These are phyloP conservation scores for Coniophora puteana DNA, from an alignment of 1,284 basidiomycete genomes.

Conservation along the genomic window DNA sequence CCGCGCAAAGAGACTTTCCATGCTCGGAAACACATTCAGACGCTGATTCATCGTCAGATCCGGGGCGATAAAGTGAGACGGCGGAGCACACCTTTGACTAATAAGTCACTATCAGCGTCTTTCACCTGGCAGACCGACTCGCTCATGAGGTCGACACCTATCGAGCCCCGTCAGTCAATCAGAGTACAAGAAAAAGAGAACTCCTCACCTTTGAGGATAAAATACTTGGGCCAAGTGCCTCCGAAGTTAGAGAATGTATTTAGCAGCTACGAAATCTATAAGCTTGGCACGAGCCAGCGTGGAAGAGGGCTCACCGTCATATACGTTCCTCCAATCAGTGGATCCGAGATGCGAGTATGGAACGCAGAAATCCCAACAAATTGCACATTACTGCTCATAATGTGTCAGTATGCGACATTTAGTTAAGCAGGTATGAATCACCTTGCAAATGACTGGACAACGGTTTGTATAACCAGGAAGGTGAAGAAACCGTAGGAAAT, in stretches of 20 bases:
- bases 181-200: conserved; percentile 1
- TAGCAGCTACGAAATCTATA: conserved; percentile 57
- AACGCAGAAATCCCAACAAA: conserved; percentile 99
- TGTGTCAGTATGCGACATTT: conserved; percentile 2
- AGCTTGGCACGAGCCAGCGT: conserved; percentile 3
- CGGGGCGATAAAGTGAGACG: conserved; percentile 1
- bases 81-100: conserved; percentile 58
- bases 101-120: conserved; percentile 46
- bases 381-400: conserved; percentile 77
- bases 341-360: conserved; percentile 96
- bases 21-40: conserved; percentile 87
- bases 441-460: conserved; percentile 85
- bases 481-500: conserved; percentile 80
- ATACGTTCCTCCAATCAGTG: conserved; percentile 95
- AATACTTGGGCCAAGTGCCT: conserved; percentile 96
- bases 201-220: conserved; percentile 76
- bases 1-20: conserved; percentile 78
- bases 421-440: conserved; percentile 25
- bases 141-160: conserved; percentile 84
- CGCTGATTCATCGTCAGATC: conserved; percentile 37
- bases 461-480: conserved; percentile 77
- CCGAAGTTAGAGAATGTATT: conserved; percentile 98
- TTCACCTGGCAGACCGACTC: conserved; percentile 77
- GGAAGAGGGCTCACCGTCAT: conserved; percentile 74
- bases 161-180: conserved; percentile 9